Conservation (phyloP, 2,329 filamentous ascomycete species). For the Amauroascus niger region DNA sequence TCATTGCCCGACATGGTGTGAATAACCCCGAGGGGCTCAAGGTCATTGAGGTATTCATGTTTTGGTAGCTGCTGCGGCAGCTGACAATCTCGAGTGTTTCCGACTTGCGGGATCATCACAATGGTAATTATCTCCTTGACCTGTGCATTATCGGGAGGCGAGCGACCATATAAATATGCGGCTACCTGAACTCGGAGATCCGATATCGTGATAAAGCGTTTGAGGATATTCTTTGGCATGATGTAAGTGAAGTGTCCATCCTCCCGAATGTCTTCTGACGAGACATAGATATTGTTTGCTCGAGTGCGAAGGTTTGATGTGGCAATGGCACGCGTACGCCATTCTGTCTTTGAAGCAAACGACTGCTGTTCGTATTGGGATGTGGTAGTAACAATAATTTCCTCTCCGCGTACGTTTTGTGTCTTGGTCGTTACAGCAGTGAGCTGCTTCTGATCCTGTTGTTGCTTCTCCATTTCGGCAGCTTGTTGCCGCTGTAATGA, state of each 20-base stretch:
- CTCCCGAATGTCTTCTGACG: slow-evolving; percentile 82
- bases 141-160: slow-evolving; percentile 86
- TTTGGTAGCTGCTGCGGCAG: slow-evolving; percentile 81
- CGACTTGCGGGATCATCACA: slow-evolving; percentile 95
- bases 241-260: slow-evolving; percentile 88
- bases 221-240: slow-evolving; percentile 98
- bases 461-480: slow-evolving; percentile 97
- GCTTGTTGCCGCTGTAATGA: slow-evolving; percentile 98
- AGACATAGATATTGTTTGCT: slow-evolving; percentile 98
- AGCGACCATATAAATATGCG: slow-evolving; percentile 87
- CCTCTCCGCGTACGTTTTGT: slow-evolving; percentile 91
- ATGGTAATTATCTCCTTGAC: slow-evolving; percentile 97
- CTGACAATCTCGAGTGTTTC: slow-evolving; percentile 83
- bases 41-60: slow-evolving; percentile 73
- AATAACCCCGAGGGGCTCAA: slow-evolving; percentile 90
- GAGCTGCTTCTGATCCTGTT: slow-evolving; percentile 90
- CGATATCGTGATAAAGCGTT: slow-evolving; percentile 94
- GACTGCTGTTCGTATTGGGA: slow-evolving; percentile 97
- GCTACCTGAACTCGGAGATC: slow-evolving; percentile 94
- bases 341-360: slow-evolving; percentile 97
- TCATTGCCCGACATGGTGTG: slow-evolving; percentile 94
- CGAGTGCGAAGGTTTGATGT: slow-evolving; percentile 89
- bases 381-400: slow-evolving; percentile 96
- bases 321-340: slow-evolving; percentile 92
- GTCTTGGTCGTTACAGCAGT: slow-evolving; percentile 98